Conservation (phyloP, 2,329 filamentous ascomycete species). For the Chaetomium olivaceum region DNA sequence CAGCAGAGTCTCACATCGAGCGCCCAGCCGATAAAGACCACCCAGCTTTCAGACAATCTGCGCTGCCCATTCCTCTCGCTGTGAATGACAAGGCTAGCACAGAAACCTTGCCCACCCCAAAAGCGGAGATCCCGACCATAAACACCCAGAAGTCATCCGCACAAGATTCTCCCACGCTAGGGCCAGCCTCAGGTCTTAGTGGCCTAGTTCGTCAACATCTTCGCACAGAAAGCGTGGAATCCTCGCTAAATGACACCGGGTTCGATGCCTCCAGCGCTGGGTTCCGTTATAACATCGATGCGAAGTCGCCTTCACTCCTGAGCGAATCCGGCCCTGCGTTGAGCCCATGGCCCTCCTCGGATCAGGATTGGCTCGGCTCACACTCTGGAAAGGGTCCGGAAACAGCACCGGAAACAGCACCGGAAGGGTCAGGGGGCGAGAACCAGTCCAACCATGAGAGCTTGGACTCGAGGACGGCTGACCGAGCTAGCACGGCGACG, state of each 20-base stretch:
- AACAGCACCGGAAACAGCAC: conserved; percentile 21
- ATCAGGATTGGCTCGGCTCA: conserved; percentile 34
- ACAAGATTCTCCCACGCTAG: conserved; percentile 77
- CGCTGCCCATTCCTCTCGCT: conserved; percentile 47
- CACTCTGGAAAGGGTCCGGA: conserved; percentile 21
- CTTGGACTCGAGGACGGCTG: conserved; percentile 5
- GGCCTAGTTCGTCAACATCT: conserved; percentile 84
- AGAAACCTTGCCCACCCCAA: conserved; percentile 28
- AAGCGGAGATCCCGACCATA: conserved; percentile 26
- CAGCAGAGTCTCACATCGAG: conserved; percentile 44
- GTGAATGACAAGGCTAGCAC: conserved; percentile 36
- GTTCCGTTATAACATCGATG: conserved; percentile 42
- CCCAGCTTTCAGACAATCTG: conserved; percentile 53
- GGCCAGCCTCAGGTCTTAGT: conserved; percentile 66
- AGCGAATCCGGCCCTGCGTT: conserved; percentile 40
- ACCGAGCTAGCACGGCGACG: conserved; percentile 37
- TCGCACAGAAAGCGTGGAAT: conserved; percentile 76
- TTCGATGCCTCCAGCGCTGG: conserved; percentile 42
- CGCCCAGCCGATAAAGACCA: conserved; percentile 56
- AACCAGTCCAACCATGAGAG: conserved; percentile 14
- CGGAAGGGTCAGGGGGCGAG: conserved; percentile 4
- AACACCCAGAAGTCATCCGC: conserved; percentile 37
- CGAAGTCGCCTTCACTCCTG: conserved; percentile 35
- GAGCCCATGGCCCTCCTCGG: conserved; percentile 50
- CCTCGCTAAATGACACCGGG: conserved; percentile 68